Conservation (phyloP, 805 yeast genomes). For the Pichia heedii region DNA sequence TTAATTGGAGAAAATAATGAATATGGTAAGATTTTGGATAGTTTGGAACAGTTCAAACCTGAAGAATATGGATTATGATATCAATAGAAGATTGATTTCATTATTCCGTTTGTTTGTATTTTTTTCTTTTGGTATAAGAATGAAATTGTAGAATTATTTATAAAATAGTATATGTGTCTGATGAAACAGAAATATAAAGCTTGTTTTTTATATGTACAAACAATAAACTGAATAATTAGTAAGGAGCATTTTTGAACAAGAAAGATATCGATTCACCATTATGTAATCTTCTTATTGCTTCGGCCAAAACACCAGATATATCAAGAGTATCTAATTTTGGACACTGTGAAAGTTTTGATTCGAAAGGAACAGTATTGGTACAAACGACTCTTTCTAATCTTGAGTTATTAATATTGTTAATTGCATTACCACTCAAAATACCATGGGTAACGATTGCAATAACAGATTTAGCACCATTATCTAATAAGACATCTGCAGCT, state of each 20-base stretch:
- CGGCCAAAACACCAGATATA: slow-evolving; percentile 67
- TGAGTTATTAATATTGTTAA: slow-evolving; percentile 59
- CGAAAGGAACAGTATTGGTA: slow-evolving; percentile 74
- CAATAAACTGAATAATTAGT: too few species aligned
- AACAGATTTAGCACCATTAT: slow-evolving; percentile 61
- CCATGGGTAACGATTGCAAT: slow-evolving; percentile 83
- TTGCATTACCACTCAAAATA: slow-evolving; percentile 65
- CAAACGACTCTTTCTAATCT: slow-evolving; percentile 63
- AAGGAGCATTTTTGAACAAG: slow-evolving; percentile 62
- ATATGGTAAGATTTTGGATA: slow-evolving; percentile 47
- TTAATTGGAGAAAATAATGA: slow-evolving; percentile 33
- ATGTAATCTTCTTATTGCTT: slow-evolving; percentile 75
- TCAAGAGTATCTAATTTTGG: slow-evolving; percentile 62
- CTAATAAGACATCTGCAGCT: slow-evolving; percentile 68
- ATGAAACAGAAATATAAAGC: neutral
- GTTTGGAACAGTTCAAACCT: slow-evolving; percentile 46
- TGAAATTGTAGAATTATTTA: too few species aligned
- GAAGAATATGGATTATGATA: slow-evolving; percentile 36
- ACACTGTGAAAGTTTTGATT: slow-evolving; percentile 48
- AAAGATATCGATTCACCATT: slow-evolving; percentile 82
- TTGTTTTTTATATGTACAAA: neutral
- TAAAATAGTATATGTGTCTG: neutral
- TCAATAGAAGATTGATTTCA: too few species aligned
- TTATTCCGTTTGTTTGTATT: too few species aligned
- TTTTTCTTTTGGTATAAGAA: too few species aligned